Percentiles rank a stretch among this genome's conserved stretches.
Conservation (phyloP, 495 filamentous ascomycete genomes). For the Staphylotrichum tortipilum region DNA sequence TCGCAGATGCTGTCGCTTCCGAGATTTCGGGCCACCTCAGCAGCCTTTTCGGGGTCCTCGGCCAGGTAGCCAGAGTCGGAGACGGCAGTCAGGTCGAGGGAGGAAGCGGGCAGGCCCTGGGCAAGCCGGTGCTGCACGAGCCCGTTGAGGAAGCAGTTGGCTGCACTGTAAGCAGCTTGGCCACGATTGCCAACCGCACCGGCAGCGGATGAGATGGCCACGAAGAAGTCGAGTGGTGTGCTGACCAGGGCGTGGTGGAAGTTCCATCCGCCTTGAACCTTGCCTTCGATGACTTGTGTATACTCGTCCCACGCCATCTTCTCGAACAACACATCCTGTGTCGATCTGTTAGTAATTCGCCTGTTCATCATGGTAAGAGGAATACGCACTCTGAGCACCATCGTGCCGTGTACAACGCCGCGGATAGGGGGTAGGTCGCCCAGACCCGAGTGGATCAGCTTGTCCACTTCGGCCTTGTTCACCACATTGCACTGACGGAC, state of each 20-base stretch:
- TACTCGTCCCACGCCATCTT: conserved; percentile 48
- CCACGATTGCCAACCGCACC: conserved; percentile 51
- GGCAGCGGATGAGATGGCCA: conserved; percentile 53
- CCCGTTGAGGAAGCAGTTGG: conserved; percentile 53
- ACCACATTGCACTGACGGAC: conserved; percentile 38
- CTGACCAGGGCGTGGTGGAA: conserved; percentile 45
- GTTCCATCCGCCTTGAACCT: conserved; percentile 49
- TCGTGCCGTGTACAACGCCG: conserved; percentile 43
- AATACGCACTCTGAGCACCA: conserved; percentile 46
- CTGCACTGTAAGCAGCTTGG: conserved; percentile 57
- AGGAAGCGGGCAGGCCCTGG: conserved; percentile 39
- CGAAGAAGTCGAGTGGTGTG: conserved; percentile 56
- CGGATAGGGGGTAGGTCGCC: conserved; percentile 34
- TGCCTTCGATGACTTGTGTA: conserved; percentile 40
- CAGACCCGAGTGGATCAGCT: conserved; percentile 26
- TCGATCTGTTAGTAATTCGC: neutral
- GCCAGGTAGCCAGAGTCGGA: conserved; percentile 49
- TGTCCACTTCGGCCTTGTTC: conserved; percentile 28
- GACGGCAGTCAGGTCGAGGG: conserved; percentile 49
- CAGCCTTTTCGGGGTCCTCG: conserved; percentile 37
- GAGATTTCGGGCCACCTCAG: conserved; percentile 39
- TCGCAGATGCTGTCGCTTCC: conserved; percentile 46
- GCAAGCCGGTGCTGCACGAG: conserved; percentile 40
- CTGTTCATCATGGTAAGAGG: neutral
- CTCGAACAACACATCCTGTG: conserved; percentile 46